Conservation (phyloP, 2,329 filamentous ascomycete genomes). For the Pestalotiopsis sp. region DNA sequence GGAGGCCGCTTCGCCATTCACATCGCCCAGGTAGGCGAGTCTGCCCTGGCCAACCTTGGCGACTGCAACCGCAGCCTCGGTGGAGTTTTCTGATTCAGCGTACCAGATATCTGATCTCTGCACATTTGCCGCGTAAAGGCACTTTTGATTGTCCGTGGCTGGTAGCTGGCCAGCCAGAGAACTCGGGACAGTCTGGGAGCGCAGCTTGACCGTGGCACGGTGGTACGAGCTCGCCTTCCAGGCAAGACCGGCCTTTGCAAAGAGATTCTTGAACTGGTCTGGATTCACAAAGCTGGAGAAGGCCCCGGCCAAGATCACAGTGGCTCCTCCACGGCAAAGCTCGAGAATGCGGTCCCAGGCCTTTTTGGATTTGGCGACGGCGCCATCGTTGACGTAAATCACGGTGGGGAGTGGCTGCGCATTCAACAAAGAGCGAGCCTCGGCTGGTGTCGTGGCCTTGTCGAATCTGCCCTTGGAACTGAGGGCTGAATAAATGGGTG, state of each 20-base stretch:
- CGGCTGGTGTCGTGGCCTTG: conserved; percentile 14
- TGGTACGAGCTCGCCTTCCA: conserved; percentile 18
- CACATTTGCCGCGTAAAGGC: neutral
- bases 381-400: conserved; percentile 23
- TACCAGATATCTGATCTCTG: neutral
- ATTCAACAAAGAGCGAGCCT: conserved; percentile 18
- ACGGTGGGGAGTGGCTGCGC: conserved; percentile 14
- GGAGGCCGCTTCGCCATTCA: conserved; percentile 20
- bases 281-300: conserved; percentile 19
- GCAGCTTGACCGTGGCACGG: conserved; percentile 16
- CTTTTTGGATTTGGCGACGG: conserved; percentile 15
- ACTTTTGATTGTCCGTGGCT: neutral
- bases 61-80: conserved; percentile 21
- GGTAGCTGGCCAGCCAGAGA: neutral
- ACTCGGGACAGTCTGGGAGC: neutral
- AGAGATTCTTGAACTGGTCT: conserved; percentile 20
- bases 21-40: conserved; percentile 27
- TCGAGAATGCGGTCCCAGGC: conserved; percentile 21
- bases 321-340: conserved; percentile 18
- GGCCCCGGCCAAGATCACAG: conserved; percentile 20
- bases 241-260: conserved; percentile 21
- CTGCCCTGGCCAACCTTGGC: conserved; percentile 20
- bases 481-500: conserved; percentile 1
- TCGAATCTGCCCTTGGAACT: conserved; percentile 15
- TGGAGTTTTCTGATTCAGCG: conserved; percentile 13